phyloP scores from a whole-genome alignment of 2,329 filamentous ascomycete genomes.

The Fusarium chlamydosporum region DNA sequence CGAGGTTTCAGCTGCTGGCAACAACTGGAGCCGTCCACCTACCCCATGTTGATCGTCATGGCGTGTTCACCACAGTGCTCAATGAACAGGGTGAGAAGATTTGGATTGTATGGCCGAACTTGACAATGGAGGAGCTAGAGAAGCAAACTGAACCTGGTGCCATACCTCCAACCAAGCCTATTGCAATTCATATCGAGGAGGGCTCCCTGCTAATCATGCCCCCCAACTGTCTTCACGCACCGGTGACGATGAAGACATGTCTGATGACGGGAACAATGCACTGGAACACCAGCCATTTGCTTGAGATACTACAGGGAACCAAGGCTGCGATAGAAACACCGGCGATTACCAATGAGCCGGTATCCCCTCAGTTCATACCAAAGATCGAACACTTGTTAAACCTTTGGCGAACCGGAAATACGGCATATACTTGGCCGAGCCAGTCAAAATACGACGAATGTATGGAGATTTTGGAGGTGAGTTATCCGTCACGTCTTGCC shows the following conservation, averaged over 20 bases:
- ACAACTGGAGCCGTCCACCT: not conserved
- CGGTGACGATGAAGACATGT: not conserved
- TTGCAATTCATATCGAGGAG: not conserved
- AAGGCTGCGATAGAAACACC: not conserved
- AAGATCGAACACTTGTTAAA: not conserved
- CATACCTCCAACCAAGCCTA: not conserved
- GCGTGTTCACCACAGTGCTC: not conserved
- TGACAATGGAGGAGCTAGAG: not conserved
- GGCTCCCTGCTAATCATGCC: not conserved
- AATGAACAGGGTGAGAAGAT: not conserved
- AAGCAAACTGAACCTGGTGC: not conserved
- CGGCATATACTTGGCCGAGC: not conserved
- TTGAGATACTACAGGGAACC: not conserved
- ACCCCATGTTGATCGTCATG: not conserved
- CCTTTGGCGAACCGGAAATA: not conserved
- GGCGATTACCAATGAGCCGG: not conserved
- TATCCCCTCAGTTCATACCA: not conserved
- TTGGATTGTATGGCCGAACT: not conserved
- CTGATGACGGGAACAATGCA: not conserved
- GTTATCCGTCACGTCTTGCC: too few species aligned
- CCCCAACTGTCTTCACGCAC: not conserved
- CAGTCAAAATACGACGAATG: not conserved
- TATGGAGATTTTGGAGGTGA: not conserved
- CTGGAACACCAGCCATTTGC: not conserved
- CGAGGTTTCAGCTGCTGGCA: not conserved